Evolutionary conservation across 768 basidiomycete species (phyloP).

Genomic region (Leccinellum luteum): DNA sequence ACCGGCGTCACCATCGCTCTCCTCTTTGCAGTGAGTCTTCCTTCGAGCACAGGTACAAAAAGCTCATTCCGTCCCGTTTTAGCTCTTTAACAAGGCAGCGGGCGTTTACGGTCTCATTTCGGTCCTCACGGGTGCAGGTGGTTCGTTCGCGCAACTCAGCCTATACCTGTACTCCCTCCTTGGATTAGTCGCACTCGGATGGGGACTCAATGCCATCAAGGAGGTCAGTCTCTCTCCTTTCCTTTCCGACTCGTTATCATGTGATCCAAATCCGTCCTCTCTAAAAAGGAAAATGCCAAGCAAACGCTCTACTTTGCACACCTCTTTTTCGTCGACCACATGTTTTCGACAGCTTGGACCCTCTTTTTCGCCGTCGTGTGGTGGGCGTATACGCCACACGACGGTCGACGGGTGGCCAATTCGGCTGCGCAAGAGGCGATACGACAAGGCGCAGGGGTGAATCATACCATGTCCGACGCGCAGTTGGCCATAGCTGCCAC

Average conservation of each 20-base stretch:
- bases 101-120: constrained; percentile 96
- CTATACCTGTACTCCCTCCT: constrained; percentile 91
- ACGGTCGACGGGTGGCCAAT: constrained; percentile 76
- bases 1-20: constrained; percentile 86
- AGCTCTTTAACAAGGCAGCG: constrained; percentile 96
- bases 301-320: constrained; percentile 89
- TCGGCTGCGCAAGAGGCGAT: constrained; percentile 88
- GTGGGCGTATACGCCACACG: constrained; percentile 92
- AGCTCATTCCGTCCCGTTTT: constrained; percentile 5
- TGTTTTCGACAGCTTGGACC: constrained; percentile 90
- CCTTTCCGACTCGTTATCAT: neutral
- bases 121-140: constrained; percentile 84
- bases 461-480: constrained; percentile 55
- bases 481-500: constrained; percentile 73
- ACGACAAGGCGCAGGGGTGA: constrained; percentile 56
- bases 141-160: constrained; percentile 88
- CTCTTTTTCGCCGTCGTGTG: constrained; percentile 85
- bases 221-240: constrained; percentile 66
- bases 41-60: neutral
- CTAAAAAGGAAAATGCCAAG: constrained; percentile 77
- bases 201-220: constrained; percentile 86
- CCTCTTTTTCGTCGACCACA: constrained; percentile 87
- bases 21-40: constrained; percentile 73
- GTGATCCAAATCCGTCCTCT: constrained; percentile 7
- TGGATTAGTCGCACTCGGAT: constrained; percentile 74